Percentiles rank a stretch among this genome's conserved stretches.
These are phyloP conservation scores for Cryptococcus floricola DNA, from an alignment of 1,284 basidiomycete genomes.

Conservation along the genomic window DNA sequence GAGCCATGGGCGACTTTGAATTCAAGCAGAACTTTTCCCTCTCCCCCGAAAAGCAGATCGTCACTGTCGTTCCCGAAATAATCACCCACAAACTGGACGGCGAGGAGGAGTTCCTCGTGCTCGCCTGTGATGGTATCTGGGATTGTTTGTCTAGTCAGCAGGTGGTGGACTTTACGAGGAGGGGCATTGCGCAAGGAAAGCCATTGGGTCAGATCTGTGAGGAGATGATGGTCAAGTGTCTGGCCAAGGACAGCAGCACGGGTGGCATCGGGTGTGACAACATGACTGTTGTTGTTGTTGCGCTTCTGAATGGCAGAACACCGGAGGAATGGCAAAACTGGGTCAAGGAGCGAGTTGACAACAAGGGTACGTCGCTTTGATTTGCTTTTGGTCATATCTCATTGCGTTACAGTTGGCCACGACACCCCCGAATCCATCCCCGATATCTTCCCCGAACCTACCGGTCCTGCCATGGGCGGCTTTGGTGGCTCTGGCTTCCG, in stretches of 20 bases:
- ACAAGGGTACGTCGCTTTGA: constrained; percentile 55
- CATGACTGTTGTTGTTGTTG: constrained; percentile 94
- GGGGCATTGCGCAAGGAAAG: constrained; percentile 75
- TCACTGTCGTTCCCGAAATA: constrained; percentile 93
- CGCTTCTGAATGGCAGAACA: constrained; percentile 78
- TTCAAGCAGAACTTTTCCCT: constrained; percentile 92
- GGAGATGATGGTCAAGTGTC: constrained; percentile 85
- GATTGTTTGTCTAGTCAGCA: constrained; percentile 93
- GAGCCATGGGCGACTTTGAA: constrained; percentile 96
- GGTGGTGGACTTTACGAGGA: constrained; percentile 83
- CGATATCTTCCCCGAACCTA: constrained; percentile 41
- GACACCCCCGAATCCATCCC: constrained; percentile 53
- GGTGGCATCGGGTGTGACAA: constrained; percentile 98
- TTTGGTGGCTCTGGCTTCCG: constrained; percentile 35
- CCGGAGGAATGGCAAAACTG: constrained; percentile 90
- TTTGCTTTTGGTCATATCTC: constrained; percentile 16
- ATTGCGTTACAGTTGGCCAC: constrained; percentile 54
- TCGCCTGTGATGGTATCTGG: constrained; percentile 99
- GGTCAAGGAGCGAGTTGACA: constrained; percentile 80
- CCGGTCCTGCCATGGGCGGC: constrained; percentile 12
- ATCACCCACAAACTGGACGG: constrained; percentile 71
- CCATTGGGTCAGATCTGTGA: constrained; percentile 79
- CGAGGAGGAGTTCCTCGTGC: constrained; percentile 92
- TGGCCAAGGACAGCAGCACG: constrained; percentile 88
- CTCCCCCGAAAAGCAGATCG: constrained; percentile 84